A percentile compares a stretch with the other conserved stretches of the same genome.
Evolutionary conservation across 1,139 yeast species (phyloP).

Genomic region (Pichia sp.): DNA sequence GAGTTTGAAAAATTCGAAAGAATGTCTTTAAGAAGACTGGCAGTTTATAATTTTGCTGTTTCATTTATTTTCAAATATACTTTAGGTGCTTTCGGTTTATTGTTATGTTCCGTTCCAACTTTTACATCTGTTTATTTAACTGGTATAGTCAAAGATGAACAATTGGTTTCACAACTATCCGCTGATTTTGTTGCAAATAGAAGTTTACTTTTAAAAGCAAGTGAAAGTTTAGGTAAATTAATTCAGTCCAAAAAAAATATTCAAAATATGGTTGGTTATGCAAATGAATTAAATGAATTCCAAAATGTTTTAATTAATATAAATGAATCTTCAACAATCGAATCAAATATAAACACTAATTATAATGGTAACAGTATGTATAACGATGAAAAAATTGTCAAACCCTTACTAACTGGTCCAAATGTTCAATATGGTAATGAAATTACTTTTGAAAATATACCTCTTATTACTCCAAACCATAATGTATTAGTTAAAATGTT

Average conservation of each 20-base stretch:
- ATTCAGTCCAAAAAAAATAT: conserved; percentile 80
- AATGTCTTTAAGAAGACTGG: conserved; percentile 70
- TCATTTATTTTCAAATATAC: conserved; percentile 84
- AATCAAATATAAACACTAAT: conserved; percentile 20
- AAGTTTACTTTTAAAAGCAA: conserved; percentile 74
- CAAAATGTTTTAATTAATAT: conserved; percentile 58
- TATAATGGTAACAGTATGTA: not conserved
- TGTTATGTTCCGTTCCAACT: conserved; percentile 83
- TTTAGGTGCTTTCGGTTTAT: conserved; percentile 94
- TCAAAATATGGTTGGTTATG: conserved; percentile 80
- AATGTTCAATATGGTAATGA: conserved; percentile 43
- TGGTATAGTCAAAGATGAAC: conserved; percentile 31
- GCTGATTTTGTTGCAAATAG: conserved; percentile 88
- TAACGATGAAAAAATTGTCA: not conserved
- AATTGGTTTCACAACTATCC: conserved; percentile 33
- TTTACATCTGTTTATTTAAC: conserved; percentile 60
- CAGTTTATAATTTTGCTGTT: conserved; percentile 69
- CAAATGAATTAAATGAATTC: conserved; percentile 67
- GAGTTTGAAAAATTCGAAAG: conserved; percentile 73
- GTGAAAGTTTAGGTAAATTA: conserved; percentile 83
- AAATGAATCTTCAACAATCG: conserved; percentile 26
- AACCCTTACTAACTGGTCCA: conserved; percentile 28
- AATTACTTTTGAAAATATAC: conserved; percentile 67
- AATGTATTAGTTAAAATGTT: conserved; percentile 64
- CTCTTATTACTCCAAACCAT: conserved; percentile 78